phyloP scores from a whole-genome alignment of 1,139 yeast genomes.

The Blastobotrys buckinghamii region DNA sequence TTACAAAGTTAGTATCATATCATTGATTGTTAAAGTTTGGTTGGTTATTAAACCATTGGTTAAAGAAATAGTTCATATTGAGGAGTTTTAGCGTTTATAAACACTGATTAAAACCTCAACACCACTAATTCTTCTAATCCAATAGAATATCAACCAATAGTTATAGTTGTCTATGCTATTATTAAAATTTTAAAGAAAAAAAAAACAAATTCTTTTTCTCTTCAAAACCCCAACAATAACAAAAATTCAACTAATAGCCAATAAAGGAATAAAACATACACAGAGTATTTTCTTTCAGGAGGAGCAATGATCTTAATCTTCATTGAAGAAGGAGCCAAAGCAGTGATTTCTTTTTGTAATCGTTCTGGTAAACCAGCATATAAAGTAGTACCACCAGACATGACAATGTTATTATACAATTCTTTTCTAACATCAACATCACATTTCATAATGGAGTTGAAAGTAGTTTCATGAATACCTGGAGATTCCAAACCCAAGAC shows the following conservation, averaged over 20 bases:
- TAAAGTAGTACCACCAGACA: constrained; percentile 99
- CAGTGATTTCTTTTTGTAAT: constrained; percentile 99
- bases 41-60: no score
- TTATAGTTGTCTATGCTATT: background rate
- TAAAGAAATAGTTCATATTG: no score
- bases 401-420: constrained; percentile 97
- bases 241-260: background rate
- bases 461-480: constrained; percentile 99
- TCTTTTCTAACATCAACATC: constrained; percentile 99
- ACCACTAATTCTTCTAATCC: no score
- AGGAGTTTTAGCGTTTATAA: no score
- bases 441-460: constrained; percentile 98
- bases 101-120: no score
- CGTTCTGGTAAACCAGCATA: constrained; percentile 99
- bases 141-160: no score
- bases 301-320: constrained; percentile 99
- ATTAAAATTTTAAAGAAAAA: background rate
- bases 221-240: background rate
- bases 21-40: no score
- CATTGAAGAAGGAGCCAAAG: constrained; percentile 99
- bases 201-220: background rate
- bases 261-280: constrained; percentile 32
- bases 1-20: background rate
- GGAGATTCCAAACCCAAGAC: constrained; percentile 97
- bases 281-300: constrained; percentile 99